These are phyloP conservation scores for Coccomyxa sp. DNA, from an alignment of 139 green algal genomes.

Conservation along the genomic window DNA sequence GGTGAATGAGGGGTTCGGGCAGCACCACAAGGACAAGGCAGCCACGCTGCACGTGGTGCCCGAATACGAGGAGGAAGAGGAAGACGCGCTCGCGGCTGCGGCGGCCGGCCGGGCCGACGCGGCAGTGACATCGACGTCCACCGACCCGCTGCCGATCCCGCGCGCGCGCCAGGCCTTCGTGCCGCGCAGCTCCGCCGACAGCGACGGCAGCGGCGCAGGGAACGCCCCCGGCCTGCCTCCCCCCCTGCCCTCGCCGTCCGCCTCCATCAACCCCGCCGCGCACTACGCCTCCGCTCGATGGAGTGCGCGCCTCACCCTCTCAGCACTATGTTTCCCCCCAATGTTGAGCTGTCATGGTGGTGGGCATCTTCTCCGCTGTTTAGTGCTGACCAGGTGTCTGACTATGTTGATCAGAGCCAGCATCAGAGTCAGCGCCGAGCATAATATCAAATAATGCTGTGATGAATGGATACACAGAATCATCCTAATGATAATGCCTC, in stretches of 20 bases:
- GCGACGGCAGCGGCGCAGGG: not conserved
- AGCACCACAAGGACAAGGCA: not conserved
- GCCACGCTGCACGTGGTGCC: not conserved
- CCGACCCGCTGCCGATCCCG: not conserved
- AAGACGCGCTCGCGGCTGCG: not conserved
- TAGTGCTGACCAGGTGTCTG: too few species aligned
- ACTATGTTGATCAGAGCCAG: too few species aligned
- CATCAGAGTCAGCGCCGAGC: too few species aligned
- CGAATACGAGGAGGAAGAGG: not conserved
- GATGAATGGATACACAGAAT: too few species aligned
- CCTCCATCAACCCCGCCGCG: not conserved
- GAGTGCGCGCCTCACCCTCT: not conserved
- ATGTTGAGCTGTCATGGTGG: too few species aligned
- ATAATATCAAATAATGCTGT: too few species aligned
- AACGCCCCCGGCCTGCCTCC: too few species aligned
- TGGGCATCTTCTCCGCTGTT: too few species aligned
- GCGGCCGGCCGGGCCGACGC: not conserved
- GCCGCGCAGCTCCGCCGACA: not conserved
- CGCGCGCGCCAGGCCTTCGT: conserved; percentile 7
- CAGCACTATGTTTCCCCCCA: too few species aligned
- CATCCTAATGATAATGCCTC: too few species aligned
- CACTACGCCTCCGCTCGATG: not conserved
- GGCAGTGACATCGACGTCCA: not conserved
- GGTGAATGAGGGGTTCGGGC: too few species aligned
- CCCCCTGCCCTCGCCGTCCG: not conserved